Evolutionary conservation across 2,329 filamentous ascomycete species (phyloP).

Genomic region (Scleromitrula shiraiana): DNA sequence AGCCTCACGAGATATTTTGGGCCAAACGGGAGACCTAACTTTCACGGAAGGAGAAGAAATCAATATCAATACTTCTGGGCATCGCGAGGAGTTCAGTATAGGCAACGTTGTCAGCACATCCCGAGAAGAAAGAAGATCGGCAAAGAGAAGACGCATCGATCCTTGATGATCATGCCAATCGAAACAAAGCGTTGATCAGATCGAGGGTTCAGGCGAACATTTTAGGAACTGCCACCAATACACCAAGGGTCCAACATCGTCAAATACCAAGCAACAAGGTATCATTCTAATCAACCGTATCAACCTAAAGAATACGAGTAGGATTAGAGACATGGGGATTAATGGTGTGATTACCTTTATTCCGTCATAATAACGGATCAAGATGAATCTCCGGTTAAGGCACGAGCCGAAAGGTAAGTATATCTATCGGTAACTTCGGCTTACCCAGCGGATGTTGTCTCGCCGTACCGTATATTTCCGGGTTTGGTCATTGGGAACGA

Average conservation of each 20-base stretch:
- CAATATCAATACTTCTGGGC: neutral
- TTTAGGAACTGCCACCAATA: conserved; percentile 1
- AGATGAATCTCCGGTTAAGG: neutral
- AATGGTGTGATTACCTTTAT: conserved; percentile 1
- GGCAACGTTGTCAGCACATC: conserved; percentile 1
- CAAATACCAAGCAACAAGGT: neutral
- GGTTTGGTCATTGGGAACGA: neutral
- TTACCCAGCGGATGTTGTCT: conserved; percentile 1
- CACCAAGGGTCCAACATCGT: neutral
- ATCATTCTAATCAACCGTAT: neutral
- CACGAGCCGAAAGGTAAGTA: neutral
- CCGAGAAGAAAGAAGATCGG: neutral
- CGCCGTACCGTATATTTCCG: neutral
- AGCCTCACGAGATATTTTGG: conserved; percentile 51
- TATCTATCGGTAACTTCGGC: conserved; percentile 4
- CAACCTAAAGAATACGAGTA: neutral
- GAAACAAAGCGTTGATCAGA: too few species aligned
- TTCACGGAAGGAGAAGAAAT: conserved; percentile 51
- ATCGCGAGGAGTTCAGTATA: neutral
- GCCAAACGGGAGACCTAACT: conserved; percentile 58
- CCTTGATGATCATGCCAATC: conserved; percentile 1
- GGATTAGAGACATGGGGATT: neutral
- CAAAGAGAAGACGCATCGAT: conserved; percentile 6
- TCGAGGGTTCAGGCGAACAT: conserved; percentile 5
- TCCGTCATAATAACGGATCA: neutral